phyloP scores from a whole-genome alignment of 2,329 filamentous ascomycete species.

The Beauveria australis region DNA sequence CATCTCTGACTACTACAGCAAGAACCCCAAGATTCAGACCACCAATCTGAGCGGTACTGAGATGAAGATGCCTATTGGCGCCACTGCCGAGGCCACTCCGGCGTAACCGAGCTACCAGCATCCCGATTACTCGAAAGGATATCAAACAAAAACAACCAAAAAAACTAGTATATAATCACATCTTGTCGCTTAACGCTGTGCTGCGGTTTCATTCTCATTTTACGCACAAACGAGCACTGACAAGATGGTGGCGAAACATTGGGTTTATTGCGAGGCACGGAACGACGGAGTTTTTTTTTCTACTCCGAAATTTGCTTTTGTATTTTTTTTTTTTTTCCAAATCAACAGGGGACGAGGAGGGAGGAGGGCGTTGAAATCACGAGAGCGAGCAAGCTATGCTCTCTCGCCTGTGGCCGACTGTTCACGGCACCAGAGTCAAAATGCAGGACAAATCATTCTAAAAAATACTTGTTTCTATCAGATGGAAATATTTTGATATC shows the following conservation, averaged over 20 bases:
- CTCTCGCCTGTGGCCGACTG: background rate
- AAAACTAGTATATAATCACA: background rate
- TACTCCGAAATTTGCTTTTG: background rate
- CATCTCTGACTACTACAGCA: conserved; percentile 83
- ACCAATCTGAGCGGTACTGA: conserved; percentile 73
- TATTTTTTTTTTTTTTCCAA: background rate
- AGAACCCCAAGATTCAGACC: conserved; percentile 46
- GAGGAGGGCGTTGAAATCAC: background rate
- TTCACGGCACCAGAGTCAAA: background rate
- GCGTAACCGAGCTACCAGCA: conserved; percentile 2
- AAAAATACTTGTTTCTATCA: conserved; percentile 5
- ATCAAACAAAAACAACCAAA: background rate
- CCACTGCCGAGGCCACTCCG: conserved; percentile 33
- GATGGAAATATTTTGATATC: background rate
- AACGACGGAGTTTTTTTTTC: background rate
- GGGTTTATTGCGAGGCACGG: background rate
- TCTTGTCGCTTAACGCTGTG: background rate
- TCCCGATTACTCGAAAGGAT: background rate
- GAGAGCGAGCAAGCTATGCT: background rate
- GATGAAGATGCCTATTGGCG: conserved; percentile 35
- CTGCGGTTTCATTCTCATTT: background rate
- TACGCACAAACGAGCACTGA: background rate
- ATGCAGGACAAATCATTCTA: background rate
- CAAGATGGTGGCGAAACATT: background rate
- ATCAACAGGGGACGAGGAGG: background rate